phyloP scores from a whole-genome alignment of 1,284 basidiomycete genomes.

The Naganishia cerealis region DNA sequence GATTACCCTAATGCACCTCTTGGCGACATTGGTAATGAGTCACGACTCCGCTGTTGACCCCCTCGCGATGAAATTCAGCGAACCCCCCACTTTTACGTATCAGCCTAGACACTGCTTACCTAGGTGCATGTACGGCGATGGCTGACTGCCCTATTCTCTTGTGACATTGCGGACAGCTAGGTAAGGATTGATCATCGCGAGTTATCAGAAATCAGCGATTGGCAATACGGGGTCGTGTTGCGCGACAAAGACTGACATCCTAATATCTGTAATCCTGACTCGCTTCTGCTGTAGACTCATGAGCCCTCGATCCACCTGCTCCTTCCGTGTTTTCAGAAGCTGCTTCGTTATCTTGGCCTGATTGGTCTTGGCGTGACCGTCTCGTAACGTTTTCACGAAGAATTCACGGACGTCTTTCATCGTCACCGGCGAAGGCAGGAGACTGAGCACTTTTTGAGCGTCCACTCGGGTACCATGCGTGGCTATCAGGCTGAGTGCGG shows the following conservation, averaged over 20 bases:
- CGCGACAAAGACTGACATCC: constrained; percentile 65
- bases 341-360: constrained; percentile 68
- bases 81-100: background rate
- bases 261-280: constrained; percentile 85
- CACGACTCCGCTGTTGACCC: constrained; percentile 71
- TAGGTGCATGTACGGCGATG: constrained; percentile 86
- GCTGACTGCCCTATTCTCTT: constrained; percentile 92
- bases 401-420: constrained; percentile 77
- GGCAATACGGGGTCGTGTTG: no score
- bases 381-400: constrained; percentile 69
- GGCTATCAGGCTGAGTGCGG: constrained; percentile 79
- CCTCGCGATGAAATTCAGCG: constrained; percentile 39
- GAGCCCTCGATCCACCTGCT: constrained; percentile 69
- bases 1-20: background rate
- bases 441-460: constrained; percentile 71
- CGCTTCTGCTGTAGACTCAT: constrained; percentile 74
- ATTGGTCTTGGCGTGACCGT: constrained; percentile 60
- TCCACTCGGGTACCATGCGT: constrained; percentile 80
- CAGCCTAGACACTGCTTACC: constrained; percentile 54
- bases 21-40: constrained; percentile 80
- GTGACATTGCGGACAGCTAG: constrained; percentile 89
- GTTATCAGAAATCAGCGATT: background rate
- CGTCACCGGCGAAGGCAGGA: constrained; percentile 83
- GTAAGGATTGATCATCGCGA: background rate
- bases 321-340: constrained; percentile 68